Evolutionary conservation across 2,329 filamentous ascomycete species (phyloP), one percentile per base, ranked within the genome.

Genomic region (Verticillium nonalfalfae): DNA sequence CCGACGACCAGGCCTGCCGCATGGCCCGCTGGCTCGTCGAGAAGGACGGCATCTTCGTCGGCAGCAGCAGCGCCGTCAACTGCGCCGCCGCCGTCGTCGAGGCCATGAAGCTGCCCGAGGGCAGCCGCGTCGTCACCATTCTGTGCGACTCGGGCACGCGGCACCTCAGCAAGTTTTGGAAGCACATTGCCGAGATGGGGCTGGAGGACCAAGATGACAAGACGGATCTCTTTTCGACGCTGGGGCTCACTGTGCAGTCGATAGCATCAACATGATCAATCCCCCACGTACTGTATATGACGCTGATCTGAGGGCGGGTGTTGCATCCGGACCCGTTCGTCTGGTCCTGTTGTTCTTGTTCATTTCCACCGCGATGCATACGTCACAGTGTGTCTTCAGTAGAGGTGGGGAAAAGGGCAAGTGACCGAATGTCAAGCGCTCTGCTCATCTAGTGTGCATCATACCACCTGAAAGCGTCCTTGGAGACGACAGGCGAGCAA

Each of bases 11-110:
- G 78, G 95, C 95, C 13, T 87, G 91, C 72, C 84, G 83, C 60
- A 99, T 99, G 95, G 95, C 94, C n/a, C 82, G 91, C 65, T 98
- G 93, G 92, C 78, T 99, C 50, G 94, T 97, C 9, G 93, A 98
- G 76, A 90, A 93, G 65, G 95, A 99, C 74, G 95, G 95, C 7
- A 88, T 99, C 59, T 99, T 99, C 70, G 82, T 93, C 50, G 96
- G 95, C 9, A 97, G 93, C 73, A 97, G 92, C 73, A 97, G 90
- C 74, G 90, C 93, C n/a, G 94, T 99, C 59, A 99, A 99, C 74
- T 97, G 93, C 81, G 90, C 91, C 52, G 91, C 90, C 4, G 90
- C 91, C 26, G 87, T 90, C 10, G 82, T 82, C 58, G 81, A 88
- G 4, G 90, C 90, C 33, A 81, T 87, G 71, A 78, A 79, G 52